phyloP scores from a whole-genome alignment of 2,329 filamentous ascomycete species.

The Fusarium nanum region DNA sequence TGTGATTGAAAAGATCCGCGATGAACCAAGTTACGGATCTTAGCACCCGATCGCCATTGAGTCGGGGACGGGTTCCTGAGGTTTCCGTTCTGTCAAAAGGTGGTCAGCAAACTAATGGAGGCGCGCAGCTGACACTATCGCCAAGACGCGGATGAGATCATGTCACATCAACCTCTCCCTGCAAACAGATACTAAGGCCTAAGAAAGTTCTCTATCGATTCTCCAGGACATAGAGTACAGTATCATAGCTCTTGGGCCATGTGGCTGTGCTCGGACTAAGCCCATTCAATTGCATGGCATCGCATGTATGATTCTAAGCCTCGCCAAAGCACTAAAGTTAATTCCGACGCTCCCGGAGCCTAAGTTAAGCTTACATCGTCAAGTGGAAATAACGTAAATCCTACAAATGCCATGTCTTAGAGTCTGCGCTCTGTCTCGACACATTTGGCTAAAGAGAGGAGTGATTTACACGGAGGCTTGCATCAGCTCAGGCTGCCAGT shows the following conservation, averaged over 20 bases:
- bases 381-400: not conserved
- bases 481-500: not conserved
- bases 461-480: not conserved
- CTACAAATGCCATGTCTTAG: not conserved
- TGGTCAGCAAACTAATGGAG: not conserved
- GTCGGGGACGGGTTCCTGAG: not conserved
- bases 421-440: not conserved
- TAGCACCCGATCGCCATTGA: not conserved
- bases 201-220: not conserved
- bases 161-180: not conserved
- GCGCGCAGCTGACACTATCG: not conserved
- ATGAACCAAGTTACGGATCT: no score
- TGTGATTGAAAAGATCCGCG: no score
- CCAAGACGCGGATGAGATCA: not conserved
- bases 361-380: not conserved
- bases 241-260: not conserved
- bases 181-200: not conserved
- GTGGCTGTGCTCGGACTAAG: not conserved
- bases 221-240: no score
- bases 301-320: not conserved
- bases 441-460: not conserved
- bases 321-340: not conserved
- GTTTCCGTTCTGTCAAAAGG: not conserved
- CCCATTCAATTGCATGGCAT: not conserved
- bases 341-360: not conserved